A percentile compares a stretch with the other conserved stretches of the same genome.
These are phyloP conservation scores for Limnanthes douglasii DNA, from an alignment of 345 rosid genomes.

Conservation along the genomic window DNA sequence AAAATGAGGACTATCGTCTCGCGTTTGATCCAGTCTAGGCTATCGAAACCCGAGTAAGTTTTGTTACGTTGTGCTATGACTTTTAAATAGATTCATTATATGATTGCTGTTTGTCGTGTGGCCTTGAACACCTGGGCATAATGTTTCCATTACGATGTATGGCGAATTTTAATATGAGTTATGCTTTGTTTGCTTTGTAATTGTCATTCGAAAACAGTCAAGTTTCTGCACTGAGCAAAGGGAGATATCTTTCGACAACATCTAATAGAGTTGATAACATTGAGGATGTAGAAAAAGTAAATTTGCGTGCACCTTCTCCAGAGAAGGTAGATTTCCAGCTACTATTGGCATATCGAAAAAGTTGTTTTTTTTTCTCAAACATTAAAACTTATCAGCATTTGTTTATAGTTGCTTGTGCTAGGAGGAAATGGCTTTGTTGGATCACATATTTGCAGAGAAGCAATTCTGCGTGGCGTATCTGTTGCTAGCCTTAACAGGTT, in stretches of 20 bases:
- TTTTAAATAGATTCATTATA: too few species aligned
- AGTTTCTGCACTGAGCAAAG: constrained; percentile 17
- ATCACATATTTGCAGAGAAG: constrained; percentile 80
- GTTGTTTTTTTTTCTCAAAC: neutral
- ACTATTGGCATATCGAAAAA: too few species aligned
- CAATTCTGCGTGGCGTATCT: constrained; percentile 50
- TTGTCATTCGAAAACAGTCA: too few species aligned
- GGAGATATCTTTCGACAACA: constrained; percentile 49
- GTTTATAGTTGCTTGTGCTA: constrained; percentile 68
- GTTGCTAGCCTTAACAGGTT: constrained; percentile 99
- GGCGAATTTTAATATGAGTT: too few species aligned
- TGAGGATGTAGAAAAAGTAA: constrained; percentile 83
- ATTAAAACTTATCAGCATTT: constrained; percentile 6
- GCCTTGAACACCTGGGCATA: too few species aligned
- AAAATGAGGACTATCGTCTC: constrained; percentile 19
- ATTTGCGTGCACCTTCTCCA: constrained; percentile 55
- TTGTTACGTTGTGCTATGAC: too few species aligned
- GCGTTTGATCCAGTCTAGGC: constrained; percentile 20
- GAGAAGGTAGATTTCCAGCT: constrained; percentile 46
- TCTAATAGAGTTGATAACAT: constrained; percentile 66
- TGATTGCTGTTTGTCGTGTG: too few species aligned
- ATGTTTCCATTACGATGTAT: too few species aligned
- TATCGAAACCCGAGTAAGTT: too few species aligned
- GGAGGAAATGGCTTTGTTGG: constrained; percentile 99
- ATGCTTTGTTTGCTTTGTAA: constrained; percentile 18